Conservation (phyloP, 106 monocot genomes). For the Acanthochlamys bracteata region DNA sequence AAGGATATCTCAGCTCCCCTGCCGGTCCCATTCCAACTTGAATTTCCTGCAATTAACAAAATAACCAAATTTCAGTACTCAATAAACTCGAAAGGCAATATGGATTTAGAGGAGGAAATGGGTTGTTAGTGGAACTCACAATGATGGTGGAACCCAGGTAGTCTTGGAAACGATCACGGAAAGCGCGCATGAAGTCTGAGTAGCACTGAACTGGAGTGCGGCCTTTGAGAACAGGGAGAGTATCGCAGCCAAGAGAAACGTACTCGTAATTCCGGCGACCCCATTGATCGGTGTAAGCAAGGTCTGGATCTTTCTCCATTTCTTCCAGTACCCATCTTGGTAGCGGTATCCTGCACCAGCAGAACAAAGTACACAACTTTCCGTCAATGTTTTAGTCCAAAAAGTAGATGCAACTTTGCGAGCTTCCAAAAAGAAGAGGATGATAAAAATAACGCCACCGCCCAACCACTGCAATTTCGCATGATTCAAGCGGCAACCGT, state of each 20-base stretch:
- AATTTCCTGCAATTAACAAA: conserved; percentile 41
- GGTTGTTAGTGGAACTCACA: conserved; percentile 10
- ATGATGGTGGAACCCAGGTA: conserved; percentile 72
- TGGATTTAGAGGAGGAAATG: no score
- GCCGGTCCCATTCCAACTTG: conserved; percentile 96
- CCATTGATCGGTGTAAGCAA: conserved; percentile 65
- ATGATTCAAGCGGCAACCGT: no score
- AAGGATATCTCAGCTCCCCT: conserved; percentile 83
- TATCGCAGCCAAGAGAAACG: conserved; percentile 75
- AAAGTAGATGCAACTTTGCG: neutral
- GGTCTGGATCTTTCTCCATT: conserved; percentile 52
- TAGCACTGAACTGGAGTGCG: conserved; percentile 80
- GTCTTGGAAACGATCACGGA: conserved; percentile 54
- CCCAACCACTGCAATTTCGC: no score
- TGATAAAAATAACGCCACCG: neutral
- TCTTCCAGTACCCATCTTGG: conserved; percentile 67
- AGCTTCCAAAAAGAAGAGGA: neutral
- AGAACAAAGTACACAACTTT: neutral
- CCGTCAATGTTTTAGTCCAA: neutral
- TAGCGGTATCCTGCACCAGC: conserved; percentile 47
- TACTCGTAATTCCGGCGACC: conserved; percentile 91
- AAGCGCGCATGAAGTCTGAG: conserved; percentile 87
- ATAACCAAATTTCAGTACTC: neutral
- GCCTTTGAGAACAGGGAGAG: conserved; percentile 73
- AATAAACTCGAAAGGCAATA: no score